These are phyloP conservation scores for Microcos paniculata DNA, from an alignment of 345 rosid genomes.

Conservation along the genomic window DNA sequence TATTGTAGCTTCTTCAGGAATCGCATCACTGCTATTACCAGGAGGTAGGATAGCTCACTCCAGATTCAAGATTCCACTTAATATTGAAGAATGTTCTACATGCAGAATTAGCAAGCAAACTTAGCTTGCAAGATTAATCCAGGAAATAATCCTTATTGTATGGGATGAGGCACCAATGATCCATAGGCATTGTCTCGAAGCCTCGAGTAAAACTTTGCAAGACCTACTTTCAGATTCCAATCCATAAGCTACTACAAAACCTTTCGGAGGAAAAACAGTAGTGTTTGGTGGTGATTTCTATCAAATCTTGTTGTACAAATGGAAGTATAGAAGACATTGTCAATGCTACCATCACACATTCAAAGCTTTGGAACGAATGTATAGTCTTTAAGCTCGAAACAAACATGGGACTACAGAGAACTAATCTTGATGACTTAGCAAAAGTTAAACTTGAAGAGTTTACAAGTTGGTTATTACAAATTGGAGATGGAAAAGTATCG, in stretches of 20 bases:
- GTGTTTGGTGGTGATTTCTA: background rate
- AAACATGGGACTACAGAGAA: background rate
- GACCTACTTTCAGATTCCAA: rapidly evolving
- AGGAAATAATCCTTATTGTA: too few species aligned
- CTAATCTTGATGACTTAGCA: background rate
- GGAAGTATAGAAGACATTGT: background rate
- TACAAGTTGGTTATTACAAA: background rate
- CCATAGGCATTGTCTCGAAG: background rate
- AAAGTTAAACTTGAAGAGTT: too few species aligned
- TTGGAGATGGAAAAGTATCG: too few species aligned
- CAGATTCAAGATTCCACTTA: background rate
- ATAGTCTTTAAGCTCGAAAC: too few species aligned
- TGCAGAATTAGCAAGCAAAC: background rate
- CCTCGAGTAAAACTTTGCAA: background rate
- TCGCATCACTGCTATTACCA: background rate
- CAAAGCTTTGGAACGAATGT: background rate
- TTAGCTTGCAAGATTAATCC: background rate
- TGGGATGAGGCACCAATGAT: background rate
- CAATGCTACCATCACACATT: background rate
- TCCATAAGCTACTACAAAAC: too few species aligned
- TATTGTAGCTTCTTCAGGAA: background rate
- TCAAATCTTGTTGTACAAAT: too few species aligned
- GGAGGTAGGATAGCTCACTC: background rate
- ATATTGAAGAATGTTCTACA: background rate
- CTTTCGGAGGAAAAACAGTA: background rate